Evolutionary conservation across 164 flowering plant species (phyloP).

Genomic region (Macadamia integrifolia): DNA sequence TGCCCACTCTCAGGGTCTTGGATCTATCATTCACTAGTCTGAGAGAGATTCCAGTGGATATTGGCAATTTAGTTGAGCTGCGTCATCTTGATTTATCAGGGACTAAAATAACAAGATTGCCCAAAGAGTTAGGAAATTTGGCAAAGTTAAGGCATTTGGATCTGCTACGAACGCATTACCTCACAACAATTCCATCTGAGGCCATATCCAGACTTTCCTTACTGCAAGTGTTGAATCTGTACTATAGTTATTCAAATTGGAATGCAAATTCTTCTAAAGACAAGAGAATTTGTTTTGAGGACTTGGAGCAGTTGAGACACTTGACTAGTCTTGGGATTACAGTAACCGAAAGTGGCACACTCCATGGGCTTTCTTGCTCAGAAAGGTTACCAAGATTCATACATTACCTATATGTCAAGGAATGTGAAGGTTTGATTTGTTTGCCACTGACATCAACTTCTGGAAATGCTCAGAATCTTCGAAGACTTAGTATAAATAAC

Average conservation of each 20-base stretch:
- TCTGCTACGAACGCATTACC: not conserved
- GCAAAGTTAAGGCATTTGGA: not conserved
- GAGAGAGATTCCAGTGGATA: slow-evolving; percentile 4
- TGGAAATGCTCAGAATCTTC: not conserved
- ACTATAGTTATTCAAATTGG: not conserved
- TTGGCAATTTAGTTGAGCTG: slow-evolving; percentile 1
- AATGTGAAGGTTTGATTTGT: not conserved
- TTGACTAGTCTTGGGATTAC: slow-evolving; percentile 8
- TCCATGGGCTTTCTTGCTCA: not conserved
- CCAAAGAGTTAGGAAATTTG: not conserved
- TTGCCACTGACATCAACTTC: not conserved
- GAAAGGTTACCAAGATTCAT: slow-evolving; percentile 1
- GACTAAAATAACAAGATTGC: not conserved
- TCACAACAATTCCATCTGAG: not conserved
- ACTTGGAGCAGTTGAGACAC: slow-evolving; percentile 6
- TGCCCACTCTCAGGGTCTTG: slow-evolving; percentile 12
- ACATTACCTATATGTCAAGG: not conserved
- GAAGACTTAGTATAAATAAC: not conserved
- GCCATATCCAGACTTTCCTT: not conserved
- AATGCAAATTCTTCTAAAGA: not conserved
- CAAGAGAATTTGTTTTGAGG: not conserved
- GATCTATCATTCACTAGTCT: slow-evolving; percentile 13
- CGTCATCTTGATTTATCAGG: not conserved
- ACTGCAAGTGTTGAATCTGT: not conserved
- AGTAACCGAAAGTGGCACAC: not conserved